phyloP scores from a whole-genome alignment of 1,284 basidiomycete species.

The Cryptococcus sp. region DNA sequence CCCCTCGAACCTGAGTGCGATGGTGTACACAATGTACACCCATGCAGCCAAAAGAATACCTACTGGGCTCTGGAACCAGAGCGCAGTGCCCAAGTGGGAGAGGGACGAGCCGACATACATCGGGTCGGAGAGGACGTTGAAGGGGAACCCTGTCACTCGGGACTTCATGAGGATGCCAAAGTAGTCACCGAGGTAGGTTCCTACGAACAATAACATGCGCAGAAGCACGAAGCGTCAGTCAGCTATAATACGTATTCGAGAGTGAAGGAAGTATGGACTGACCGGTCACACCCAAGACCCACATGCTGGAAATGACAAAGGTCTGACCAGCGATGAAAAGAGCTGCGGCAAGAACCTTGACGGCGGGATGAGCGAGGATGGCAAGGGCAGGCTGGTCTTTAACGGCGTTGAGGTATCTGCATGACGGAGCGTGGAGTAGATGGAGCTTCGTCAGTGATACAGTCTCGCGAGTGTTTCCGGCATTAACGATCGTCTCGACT shows the following conservation, averaged over 20 bases:
- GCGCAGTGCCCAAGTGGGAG: constrained; percentile 76
- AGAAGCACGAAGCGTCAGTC: not conserved
- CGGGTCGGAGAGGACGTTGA: constrained; percentile 88
- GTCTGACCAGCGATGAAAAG: constrained; percentile 74
- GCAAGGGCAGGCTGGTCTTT: constrained; percentile 46
- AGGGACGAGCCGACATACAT: constrained; percentile 95
- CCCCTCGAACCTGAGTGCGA: constrained; percentile 86
- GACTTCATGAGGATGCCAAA: constrained; percentile 98
- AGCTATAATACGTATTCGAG: not conserved
- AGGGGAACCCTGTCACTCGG: constrained; percentile 77
- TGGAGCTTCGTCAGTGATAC: not conserved
- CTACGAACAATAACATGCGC: constrained; percentile 16
- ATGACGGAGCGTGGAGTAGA: not conserved
- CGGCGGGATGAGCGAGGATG: constrained; percentile 59
- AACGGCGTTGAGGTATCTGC: constrained; percentile 43
- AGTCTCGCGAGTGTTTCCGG: too few relatives aligned
- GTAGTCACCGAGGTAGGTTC: constrained; percentile 92
- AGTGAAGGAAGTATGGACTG: constrained; percentile 33
- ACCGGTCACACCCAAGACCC: constrained; percentile 87
- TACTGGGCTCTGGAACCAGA: constrained; percentile 81
- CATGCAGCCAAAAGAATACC: constrained; percentile 73
- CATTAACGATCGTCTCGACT: constrained; percentile 44
- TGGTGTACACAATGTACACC: constrained; percentile 77
- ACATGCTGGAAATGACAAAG: constrained; percentile 86
- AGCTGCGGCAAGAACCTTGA: constrained; percentile 63